A percentile compares a stretch with the other conserved stretches of the same genome.
Evolutionary conservation across 1,139 yeast species (phyloP).

Genomic region (Tardiomyces blankii): DNA sequence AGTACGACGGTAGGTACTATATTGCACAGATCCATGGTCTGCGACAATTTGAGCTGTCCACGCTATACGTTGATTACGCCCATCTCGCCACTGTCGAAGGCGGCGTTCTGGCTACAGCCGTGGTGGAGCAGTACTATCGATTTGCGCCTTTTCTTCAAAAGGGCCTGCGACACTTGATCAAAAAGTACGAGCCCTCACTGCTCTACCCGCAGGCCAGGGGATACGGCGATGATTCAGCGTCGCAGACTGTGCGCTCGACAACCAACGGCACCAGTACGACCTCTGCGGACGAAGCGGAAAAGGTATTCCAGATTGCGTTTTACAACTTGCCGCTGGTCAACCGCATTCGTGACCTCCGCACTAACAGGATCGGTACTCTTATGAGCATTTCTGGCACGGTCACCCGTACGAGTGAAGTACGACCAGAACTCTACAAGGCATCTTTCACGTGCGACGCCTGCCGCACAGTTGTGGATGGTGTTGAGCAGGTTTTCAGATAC

Average conservation of each 20-base stretch:
- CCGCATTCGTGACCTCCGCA: constrained; percentile 81
- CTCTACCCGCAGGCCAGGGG: constrained; percentile 31
- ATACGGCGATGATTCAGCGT: constrained; percentile 10
- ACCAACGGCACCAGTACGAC: constrained; percentile 16
- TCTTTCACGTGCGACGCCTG: constrained; percentile 87
- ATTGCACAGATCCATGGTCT: constrained; percentile 73
- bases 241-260: constrained; percentile 12
- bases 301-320: constrained; percentile 81
- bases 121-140: constrained; percentile 83
- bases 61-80: constrained; percentile 76
- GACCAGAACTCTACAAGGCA: constrained; percentile 87
- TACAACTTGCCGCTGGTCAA: constrained; percentile 76
- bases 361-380: constrained; percentile 80
- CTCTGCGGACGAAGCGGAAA: constrained; percentile 40
- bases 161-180: constrained; percentile 65
- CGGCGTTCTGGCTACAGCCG: constrained; percentile 70
- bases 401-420: constrained; percentile 91
- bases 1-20: constrained; percentile 46
- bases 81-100: constrained; percentile 71
- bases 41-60: constrained; percentile 63
- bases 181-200: constrained; percentile 65
- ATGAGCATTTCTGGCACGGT: constrained; percentile 90
- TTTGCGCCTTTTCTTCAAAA: constrained; percentile 74
- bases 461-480: constrained; percentile 73
- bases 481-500: constrained; percentile 86